Base-by-base conservation (phyloP, 495 filamentous ascomycete species). In the Xeromyces bisporus region DNA sequence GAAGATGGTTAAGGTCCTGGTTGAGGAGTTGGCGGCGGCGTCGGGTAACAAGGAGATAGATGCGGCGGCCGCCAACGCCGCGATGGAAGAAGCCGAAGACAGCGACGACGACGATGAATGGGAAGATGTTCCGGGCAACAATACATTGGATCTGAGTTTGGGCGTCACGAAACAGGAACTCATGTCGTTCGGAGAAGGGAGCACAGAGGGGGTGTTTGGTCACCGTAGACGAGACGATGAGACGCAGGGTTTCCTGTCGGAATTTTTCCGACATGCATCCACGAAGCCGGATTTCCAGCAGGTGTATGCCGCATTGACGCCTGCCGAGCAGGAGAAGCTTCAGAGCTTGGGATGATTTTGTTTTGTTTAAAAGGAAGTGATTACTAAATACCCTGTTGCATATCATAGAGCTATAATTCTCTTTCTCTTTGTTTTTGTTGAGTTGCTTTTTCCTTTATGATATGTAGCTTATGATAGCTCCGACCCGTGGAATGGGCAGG, bases 1-100 rank as follows among this genome's bases (percentile, higher is more conserved):
- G 45, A 97, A 97, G 58, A 93, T 97, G 46, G 57, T 93, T 54
- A 97, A 97, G 60, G 78, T 97, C 6, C 69, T 97, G 0, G 73
- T 94, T 29, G 79, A 92, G 47, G 89, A 97, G 52, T 68, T 97
- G 15, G 60, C 51, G 2, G 58, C 58, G 0, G 52, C 62, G 61
- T 75, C 77, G 3, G 75, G 77, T 10, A 62, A 41, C 39, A 54
- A 52, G 29, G 60, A 64, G 9, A 68, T 75, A 8, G 63, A 67
- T 17, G 69, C 67, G 1, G 61, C 66, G 0, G 58, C 60, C 1
- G 64, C 66, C 0, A n/a, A n/a, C n/a, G 66, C 62, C 0, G 64
- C 67, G 12, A 53, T 70, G 11, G 58, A 67, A 15, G 66, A 69
- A 23, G 42, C 47, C 13, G 49, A 39, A 10, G 43, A 55, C 12